These are phyloP conservation scores for Leccinum subgranulosum DNA, from an alignment of 768 basidiomycete genomes.

Conservation along the genomic window DNA sequence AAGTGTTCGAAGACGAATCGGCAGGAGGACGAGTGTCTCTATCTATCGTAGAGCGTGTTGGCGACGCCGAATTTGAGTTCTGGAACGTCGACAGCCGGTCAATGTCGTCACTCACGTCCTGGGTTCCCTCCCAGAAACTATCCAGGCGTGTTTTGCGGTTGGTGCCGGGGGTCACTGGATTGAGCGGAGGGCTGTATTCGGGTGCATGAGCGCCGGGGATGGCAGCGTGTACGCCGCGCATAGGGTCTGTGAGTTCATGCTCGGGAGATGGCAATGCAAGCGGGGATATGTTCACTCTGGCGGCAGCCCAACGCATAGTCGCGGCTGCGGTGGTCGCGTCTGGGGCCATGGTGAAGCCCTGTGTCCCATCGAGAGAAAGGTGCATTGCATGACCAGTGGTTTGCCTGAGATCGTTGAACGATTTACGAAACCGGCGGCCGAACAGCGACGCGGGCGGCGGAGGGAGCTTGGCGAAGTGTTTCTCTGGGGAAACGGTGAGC, in stretches of 20 bases:
- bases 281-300: constrained; percentile 79
- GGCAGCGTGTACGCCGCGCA: constrained; percentile 68
- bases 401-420: constrained; percentile 43
- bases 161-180: constrained; percentile 44
- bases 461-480: constrained; percentile 24
- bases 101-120: constrained; percentile 49
- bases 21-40: background rate
- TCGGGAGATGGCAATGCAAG: constrained; percentile 88
- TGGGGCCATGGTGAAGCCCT: constrained; percentile 34
- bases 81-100: constrained; percentile 24
- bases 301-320: constrained; percentile 82
- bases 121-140: constrained; percentile 78
- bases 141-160: constrained; percentile 55
- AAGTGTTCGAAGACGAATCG: constrained; percentile 12
- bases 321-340: constrained; percentile 71
- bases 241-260: constrained; percentile 86
- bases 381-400: constrained; percentile 25
- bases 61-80: constrained; percentile 23
- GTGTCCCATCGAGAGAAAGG: constrained; percentile 28
- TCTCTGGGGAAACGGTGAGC: constrained; percentile 26
- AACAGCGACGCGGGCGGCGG: constrained; percentile 25
- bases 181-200: constrained; percentile 33
- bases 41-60: constrained; percentile 10
- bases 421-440: constrained; percentile 44
- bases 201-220: constrained; percentile 59